Evolutionary conservation across 306 rosid genomes (phyloP).

Genomic region (Prunus mira): DNA sequence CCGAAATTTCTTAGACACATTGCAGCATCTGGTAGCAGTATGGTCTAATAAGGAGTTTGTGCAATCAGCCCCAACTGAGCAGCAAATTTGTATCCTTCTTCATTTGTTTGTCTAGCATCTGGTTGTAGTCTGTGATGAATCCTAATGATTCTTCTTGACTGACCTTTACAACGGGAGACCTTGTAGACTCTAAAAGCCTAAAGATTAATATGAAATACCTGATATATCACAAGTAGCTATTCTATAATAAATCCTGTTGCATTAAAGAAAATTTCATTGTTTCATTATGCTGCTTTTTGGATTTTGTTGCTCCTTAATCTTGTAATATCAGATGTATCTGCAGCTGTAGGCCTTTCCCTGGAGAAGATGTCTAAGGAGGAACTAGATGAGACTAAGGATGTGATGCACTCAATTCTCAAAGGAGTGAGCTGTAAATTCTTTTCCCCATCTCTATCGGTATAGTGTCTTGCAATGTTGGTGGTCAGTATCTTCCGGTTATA

Average conservation of each 20-base stretch:
- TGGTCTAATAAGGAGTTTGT: conserved; percentile 90
- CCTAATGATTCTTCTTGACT: background rate
- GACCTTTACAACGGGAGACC: conserved; percentile 1
- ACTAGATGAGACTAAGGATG: conserved; percentile 72
- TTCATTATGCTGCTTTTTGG: background rate
- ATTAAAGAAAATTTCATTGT: background rate
- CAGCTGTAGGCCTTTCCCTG: conserved; percentile 76
- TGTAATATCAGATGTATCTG: conserved; percentile 72
- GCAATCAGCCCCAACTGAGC: conserved; percentile 80
- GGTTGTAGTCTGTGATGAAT: background rate
- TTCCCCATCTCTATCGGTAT: conserved; percentile 15
- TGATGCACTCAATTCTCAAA: conserved; percentile 77
- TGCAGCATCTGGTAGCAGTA: conserved; percentile 59
- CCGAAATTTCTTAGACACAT: conserved; percentile 38
- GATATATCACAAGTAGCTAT: background rate
- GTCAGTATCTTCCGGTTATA: conserved; percentile 18
- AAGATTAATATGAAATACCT: background rate
- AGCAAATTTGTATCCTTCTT: conserved; percentile 92
- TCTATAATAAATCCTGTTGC: background rate
- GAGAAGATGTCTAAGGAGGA: conserved; percentile 78
- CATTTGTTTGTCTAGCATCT: conserved; percentile 11
- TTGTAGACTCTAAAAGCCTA: background rate
- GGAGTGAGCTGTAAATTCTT: conserved; percentile 84
- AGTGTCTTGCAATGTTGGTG: conserved; percentile 20
- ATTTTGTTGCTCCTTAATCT: conserved; percentile 40